Percentiles rank a stretch among this genome's conserved stretches.
These are phyloP conservation scores for Dictyophora rubrovolvata DNA, from an alignment of 768 basidiomycete genomes.

Conservation along the genomic window DNA sequence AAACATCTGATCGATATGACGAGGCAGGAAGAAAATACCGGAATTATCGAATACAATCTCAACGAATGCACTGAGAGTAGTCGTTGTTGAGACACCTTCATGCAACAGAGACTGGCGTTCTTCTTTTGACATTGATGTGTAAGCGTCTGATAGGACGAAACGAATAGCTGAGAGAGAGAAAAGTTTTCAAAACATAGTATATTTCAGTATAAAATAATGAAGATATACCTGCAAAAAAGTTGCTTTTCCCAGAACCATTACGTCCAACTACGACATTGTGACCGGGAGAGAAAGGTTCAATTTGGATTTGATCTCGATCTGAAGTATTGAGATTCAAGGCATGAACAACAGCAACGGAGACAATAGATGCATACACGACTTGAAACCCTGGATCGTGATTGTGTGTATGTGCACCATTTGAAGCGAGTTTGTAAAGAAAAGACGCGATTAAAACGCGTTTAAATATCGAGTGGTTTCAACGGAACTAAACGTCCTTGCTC, in stretches of 20 bases:
- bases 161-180: slow-evolving; percentile 59
- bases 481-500: too few relatives aligned
- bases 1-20: not conserved
- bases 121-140: slow-evolving; percentile 89
- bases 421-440: not conserved
- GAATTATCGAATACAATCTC: slow-evolving; percentile 15
- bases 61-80: slow-evolving; percentile 90
- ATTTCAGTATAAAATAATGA: slow-evolving; percentile 31
- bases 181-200: slow-evolving; percentile 71
- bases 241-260: slow-evolving; percentile 97
- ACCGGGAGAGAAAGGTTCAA: slow-evolving; percentile 87
- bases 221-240: slow-evolving; percentile 85
- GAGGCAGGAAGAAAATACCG: not conserved
- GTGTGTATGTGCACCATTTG: slow-evolving; percentile 52
- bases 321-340: not conserved
- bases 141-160: slow-evolving; percentile 95
- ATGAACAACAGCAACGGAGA: slow-evolving; percentile 8
- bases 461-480: not conserved
- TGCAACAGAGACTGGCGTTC: slow-evolving; percentile 90
- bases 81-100: slow-evolving; percentile 80
- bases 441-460: not conserved
- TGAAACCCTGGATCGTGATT: slow-evolving; percentile 89
- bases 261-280: slow-evolving; percentile 97
- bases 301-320: slow-evolving; percentile 84
- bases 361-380: slow-evolving; percentile 56